Percentiles rank a stretch among this genome's conserved stretches.
Conservation (phyloP, 1,284 basidiomycete genomes). For the Bondarzewia mesenterica region DNA sequence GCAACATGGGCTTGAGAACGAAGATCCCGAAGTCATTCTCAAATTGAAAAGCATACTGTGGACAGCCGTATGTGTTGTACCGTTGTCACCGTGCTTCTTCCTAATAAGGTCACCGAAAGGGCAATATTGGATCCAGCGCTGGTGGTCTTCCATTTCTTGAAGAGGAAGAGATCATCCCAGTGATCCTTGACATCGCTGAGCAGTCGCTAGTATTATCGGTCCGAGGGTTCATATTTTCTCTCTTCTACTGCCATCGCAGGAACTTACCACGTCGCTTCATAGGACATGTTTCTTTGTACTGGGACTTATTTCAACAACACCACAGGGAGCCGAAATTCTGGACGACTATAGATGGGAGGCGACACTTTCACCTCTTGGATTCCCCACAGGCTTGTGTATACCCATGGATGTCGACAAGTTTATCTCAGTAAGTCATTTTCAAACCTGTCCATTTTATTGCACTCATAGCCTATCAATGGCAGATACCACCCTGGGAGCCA, state of each 20-base stretch:
- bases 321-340: slow-evolving; percentile 73
- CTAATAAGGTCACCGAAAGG: slow-evolving; percentile 38
- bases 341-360: slow-evolving; percentile 92
- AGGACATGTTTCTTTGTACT: slow-evolving; percentile 97
- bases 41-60: slow-evolving; percentile 94
- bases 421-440: slow-evolving; percentile 52
- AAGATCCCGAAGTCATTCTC: slow-evolving; percentile 77
- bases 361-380: slow-evolving; percentile 80
- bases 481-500: slow-evolving; percentile 77
- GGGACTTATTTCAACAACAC: slow-evolving; percentile 72
- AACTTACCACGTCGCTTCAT: slow-evolving; percentile 3
- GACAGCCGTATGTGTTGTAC: slow-evolving; percentile 71
- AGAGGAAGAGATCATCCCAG: slow-evolving; percentile 87
- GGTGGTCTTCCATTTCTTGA: slow-evolving; percentile 92
- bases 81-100: not conserved
- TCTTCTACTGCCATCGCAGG: not conserved
- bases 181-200: slow-evolving; percentile 87
- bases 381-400: slow-evolving; percentile 85
- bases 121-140: slow-evolving; percentile 87
- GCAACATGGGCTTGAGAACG: slow-evolving; percentile 77
- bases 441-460: not conserved
- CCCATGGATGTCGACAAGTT: slow-evolving; percentile 80
- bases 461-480: not conserved
- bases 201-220: slow-evolving; percentile 86
- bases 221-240: slow-evolving; percentile 62